Evolutionary conservation across 2,329 filamentous ascomycete genomes (phyloP).

Genomic region (Trichoderma sp.): DNA sequence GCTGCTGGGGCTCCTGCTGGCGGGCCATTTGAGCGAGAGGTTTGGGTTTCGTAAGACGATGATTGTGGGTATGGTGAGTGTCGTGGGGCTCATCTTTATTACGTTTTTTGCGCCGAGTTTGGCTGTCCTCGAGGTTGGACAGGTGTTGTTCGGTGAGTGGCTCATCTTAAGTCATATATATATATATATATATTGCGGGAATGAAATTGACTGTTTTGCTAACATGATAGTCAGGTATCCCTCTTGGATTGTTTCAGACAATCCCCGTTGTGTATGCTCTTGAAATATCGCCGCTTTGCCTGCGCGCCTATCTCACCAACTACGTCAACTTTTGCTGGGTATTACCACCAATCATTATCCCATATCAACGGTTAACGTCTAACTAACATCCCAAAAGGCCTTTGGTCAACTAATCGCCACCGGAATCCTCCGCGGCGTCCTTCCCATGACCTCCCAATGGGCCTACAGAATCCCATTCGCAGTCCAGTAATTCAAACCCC

Average conservation of each 20-base stretch:
- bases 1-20: slow-evolving; percentile 41
- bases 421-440: slow-evolving; percentile 27
- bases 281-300: slow-evolving; percentile 37
- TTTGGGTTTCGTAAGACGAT: slow-evolving; percentile 44
- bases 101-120: slow-evolving; percentile 43
- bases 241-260: slow-evolving; percentile 45
- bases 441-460: slow-evolving; percentile 34
- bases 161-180: neutral
- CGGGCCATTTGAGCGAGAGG: slow-evolving; percentile 30
- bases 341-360: neutral
- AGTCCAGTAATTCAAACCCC: slow-evolving; percentile 31
- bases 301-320: slow-evolving; percentile 44
- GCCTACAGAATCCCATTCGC: slow-evolving; percentile 47
- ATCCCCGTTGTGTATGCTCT: slow-evolving; percentile 46
- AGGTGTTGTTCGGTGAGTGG: slow-evolving; percentile 40
- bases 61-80: slow-evolving; percentile 27
- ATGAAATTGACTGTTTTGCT: too few relatives aligned
- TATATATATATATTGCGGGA: too few relatives aligned
- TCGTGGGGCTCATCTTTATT: slow-evolving; percentile 45
- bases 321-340: slow-evolving; percentile 48
- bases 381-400: neutral
- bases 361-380: too few relatives aligned
- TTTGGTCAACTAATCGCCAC: slow-evolving; percentile 45
- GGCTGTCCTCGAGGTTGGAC: slow-evolving; percentile 38
- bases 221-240: slow-evolving; percentile 26